Percentiles rank a stretch among this genome's conserved stretches.
Conservation (phyloP, 768 basidiomycete species). For the Amanita thiersii region DNA sequence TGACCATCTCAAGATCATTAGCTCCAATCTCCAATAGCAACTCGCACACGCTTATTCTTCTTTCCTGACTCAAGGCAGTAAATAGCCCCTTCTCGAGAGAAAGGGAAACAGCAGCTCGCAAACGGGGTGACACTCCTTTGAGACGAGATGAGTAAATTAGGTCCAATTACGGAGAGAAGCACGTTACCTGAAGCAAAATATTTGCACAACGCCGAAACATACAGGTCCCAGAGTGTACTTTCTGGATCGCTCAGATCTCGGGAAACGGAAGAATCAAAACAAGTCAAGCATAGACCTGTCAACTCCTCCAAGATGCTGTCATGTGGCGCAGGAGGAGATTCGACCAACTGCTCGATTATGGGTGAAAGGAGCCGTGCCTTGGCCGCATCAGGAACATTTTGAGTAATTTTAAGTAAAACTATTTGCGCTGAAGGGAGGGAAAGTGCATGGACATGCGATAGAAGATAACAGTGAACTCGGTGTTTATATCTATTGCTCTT, state of each 20-base stretch:
- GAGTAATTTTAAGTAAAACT: slow-evolving; percentile 40
- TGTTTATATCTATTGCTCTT: slow-evolving; percentile 50
- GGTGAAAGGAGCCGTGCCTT: slow-evolving; percentile 52
- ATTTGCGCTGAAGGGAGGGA: slow-evolving; percentile 38
- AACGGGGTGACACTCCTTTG: slow-evolving; percentile 30
- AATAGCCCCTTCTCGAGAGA: slow-evolving; percentile 53
- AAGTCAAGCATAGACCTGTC: slow-evolving; percentile 33
- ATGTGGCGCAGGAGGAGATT: slow-evolving; percentile 9
- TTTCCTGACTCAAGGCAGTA: slow-evolving; percentile 38
- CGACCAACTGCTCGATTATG: slow-evolving; percentile 34
- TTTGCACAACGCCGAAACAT: slow-evolving; percentile 31
- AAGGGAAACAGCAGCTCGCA: slow-evolving; percentile 32
- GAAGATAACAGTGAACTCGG: slow-evolving; percentile 64
- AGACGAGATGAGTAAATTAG: background rate
- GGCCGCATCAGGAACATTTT: slow-evolving; percentile 36
- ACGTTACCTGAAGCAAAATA: slow-evolving; percentile 41
- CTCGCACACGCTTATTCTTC: slow-evolving; percentile 46
- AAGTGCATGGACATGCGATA: slow-evolving; percentile 71
- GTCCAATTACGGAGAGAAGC: background rate
- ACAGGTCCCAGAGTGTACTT: slow-evolving; percentile 43
- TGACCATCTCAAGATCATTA: slow-evolving; percentile 40
- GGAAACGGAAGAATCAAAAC: slow-evolving; percentile 42
- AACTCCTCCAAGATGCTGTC: slow-evolving; percentile 20
- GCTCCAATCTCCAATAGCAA: slow-evolving; percentile 47
- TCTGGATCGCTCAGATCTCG: slow-evolving; percentile 35